Evolutionary conservation across 202 grass and related monocot genomes (phyloP), one percentile per base, ranked within the genome.

Genomic region (Miscanthus sacchariflorus): DNA sequence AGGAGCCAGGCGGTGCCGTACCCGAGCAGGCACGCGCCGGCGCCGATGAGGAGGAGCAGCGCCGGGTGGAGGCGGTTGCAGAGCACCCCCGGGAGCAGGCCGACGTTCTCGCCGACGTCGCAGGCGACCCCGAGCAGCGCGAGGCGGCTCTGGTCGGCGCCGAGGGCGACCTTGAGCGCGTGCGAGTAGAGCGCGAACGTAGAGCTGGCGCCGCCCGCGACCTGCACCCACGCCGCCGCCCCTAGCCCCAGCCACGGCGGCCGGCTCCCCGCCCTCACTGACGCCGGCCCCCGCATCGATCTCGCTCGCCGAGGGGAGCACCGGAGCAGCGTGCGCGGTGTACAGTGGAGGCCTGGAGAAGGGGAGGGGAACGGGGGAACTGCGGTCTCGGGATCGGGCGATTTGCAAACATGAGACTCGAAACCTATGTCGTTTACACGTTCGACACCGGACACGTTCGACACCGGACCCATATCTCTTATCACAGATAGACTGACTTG

Each of bases 141-240:
- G 83, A 98, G 94, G 82, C 90, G 94, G 87, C 92, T 75, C 90
- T 98, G 96, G 85, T 72, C 90, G 71, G 86, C 76, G 13, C 86
- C 94, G 11, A 98, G 85, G 7, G 88, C 58, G 9, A 83, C 54
- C 89, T 98, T 98, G 79, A 98, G 90, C 83, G 80, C 79, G 90
- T 90, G 96, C 28, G 96, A 96, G 87, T 98, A 98, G 82, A 98
- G 94, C 19, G 96, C 92, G 89, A 98, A 98, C 5, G 88, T 93
- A 77, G 95, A 96, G 54, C 81, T 89, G 33, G 68, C 83, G 18
- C 96, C 93, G 3, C 89, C 96, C 5, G 90, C 89, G 74, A 98
- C 91, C 87, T 96, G 93, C 72, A 98, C 77, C 93, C 93, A 98
- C 42, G 93, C 93, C 39, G 93, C 96, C 68, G 96, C 96, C 0